A percentile compares a stretch with the other conserved stretches of the same genome.
Conservation (phyloP, 2,329 filamentous ascomycete species). For the Ascochyta viciae-villosae region DNA sequence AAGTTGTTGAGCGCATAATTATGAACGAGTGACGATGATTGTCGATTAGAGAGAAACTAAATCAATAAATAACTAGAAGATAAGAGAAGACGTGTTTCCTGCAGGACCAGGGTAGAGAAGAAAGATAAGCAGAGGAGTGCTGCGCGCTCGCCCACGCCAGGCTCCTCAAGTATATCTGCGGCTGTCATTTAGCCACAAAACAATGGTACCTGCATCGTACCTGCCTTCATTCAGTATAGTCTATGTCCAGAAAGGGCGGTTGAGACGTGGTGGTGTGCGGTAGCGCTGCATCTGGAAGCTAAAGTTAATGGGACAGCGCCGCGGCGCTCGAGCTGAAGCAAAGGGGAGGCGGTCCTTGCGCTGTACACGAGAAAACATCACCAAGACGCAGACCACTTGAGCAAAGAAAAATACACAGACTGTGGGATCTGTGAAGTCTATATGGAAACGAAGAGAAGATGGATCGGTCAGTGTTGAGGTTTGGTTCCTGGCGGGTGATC, state of each 20-base stretch:
- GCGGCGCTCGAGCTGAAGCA: conserved; percentile 9
- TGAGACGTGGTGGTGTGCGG: conserved; percentile 14
- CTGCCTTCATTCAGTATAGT: conserved; percentile 8
- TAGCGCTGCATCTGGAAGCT: conserved; percentile 15
- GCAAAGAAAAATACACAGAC: background rate
- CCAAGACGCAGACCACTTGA: too few relatives aligned
- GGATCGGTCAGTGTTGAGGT: conserved; percentile 3
- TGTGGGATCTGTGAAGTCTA: background rate
- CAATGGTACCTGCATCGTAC: conserved; percentile 17
- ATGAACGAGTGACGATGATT: background rate
- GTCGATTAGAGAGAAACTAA: background rate
- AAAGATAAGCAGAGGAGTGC: background rate
- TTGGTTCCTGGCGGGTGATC: conserved; percentile 13
- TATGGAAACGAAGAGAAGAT: background rate
- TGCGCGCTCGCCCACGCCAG: background rate
- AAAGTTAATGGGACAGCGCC: conserved; percentile 7
- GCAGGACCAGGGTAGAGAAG: background rate
- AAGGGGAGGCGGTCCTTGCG: background rate
- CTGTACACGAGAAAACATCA: background rate
- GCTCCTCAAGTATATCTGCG: conserved; percentile 9
- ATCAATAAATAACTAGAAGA: background rate
- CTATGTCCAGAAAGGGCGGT: conserved; percentile 8
- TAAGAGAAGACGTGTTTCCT: background rate
- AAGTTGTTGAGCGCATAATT: conserved; percentile 9
- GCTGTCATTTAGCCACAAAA: conserved; percentile 14